Base-by-base conservation (phyloP, 768 basidiomycete genomes). In the Leccinum olivaceopallidum region DNA sequence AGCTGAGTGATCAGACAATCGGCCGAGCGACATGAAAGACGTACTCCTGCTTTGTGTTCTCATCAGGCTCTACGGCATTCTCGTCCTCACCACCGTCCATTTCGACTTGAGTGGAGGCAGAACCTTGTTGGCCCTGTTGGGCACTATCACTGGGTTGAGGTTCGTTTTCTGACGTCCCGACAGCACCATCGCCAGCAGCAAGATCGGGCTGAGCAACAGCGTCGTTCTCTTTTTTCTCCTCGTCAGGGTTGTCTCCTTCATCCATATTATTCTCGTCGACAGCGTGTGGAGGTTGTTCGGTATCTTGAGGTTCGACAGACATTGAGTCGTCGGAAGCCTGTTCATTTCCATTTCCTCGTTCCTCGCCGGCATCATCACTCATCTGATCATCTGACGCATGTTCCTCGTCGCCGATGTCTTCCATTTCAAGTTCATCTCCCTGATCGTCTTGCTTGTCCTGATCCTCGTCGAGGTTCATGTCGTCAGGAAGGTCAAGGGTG, bases 401-500 rank as follows among this genome's bases (percentile, higher is more conserved):
- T 28, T 69, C 74, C 8, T 73, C 71, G 37, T 72, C 73, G 6
- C 76, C 72, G 65, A 76, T 72, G 30, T 79, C 76, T 51, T 79
- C 81, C 66, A 78, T 72, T 7, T 54, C 66, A 5, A 61, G 54
- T 20, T 68, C 69, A 53, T 75, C 70, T n/a, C 13, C 63, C 2
- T 65, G 62, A 22, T 69, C 70, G 9, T 74, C 71, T 22, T 58
- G 63, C 32, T 74, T 70, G 51, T 74, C 73, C 30, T 61, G 65
- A 20, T 65, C 65, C 54, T 77, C 73, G 22, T 79, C 80, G 26
- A 95, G 72, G 56, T 93, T 78, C 75, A 96, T 79, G 63, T 94
- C 87, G 36, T 98, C 95, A 0, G 96, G 96, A 10, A 98, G 81
- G 67, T 98, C 90, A 49, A 98, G 81, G 5, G 86, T 87, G 55